Base-by-base conservation (phyloP, 805 yeast genomes). In the Kluyveromyces starmeri region DNA sequence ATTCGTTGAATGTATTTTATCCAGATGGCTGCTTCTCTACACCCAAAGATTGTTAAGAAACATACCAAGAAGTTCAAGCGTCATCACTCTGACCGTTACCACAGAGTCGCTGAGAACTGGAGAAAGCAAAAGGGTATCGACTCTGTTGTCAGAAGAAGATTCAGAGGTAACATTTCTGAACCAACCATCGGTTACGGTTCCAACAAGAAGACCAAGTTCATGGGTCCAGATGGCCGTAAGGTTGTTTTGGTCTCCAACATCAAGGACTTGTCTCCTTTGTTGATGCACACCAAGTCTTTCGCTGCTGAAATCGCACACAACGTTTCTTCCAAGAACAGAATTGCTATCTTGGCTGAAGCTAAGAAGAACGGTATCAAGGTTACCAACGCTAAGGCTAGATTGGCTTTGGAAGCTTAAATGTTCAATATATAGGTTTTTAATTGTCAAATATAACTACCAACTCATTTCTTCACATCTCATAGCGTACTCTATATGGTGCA, bases 41-140 rank as follows among this genome's bases (percentile, higher is more conserved):
- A 85, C 79, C 96, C 97, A 74, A 88, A 85, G 89, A 92, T 92
- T 73, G 96, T 89, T 70, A 94, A 92, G 89, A 92, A 92, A 86
- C 92, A 88, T 85, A 67, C 86, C 65, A 85, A 85, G 79, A 83
- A 82, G 80, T 92, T 92, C 83, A 94, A 88, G 89, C 86, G 99
- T 78, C 97, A 89, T 71, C 98, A 92, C 79, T 86, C 96, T 70
- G 99, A 92, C 82, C 85, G 96, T 75, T 89, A 86, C 75, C 80
- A 78, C 79, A 88, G 99, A 75, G 96, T 92, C 58, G 73, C 84
- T 63, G 96, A 85, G 74, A 81, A 79, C 80, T 94, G 98, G 98
- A 92, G 99, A 85, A 89, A 92, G 77, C 99, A 94, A 75, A 92
- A 92, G 84, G 99, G 99, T 92, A 92, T 92, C 68, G 99, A 92